A percentile compares a stretch with the other conserved stretches of the same genome.
Evolutionary conservation across 306 rosid genomes (phyloP).

Genomic region (Adenanthera pavonina): DNA sequence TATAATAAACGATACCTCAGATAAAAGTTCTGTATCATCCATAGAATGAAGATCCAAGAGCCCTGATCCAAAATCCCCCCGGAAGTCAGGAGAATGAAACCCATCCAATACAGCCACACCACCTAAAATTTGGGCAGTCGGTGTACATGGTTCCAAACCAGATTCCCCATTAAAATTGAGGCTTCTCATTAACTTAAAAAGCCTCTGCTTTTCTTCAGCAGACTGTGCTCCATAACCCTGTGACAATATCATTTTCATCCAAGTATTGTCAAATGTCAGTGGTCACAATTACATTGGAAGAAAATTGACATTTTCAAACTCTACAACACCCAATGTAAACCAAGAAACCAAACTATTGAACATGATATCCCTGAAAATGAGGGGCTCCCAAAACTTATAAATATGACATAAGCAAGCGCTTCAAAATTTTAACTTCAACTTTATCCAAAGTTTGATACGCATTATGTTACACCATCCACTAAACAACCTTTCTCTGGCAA

Average conservation of each 20-base stretch:
- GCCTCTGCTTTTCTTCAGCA: conserved; percentile 95
- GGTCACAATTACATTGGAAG: conserved; percentile 18
- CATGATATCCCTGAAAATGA: conserved; percentile 24
- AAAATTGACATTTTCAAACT: conserved; percentile 18
- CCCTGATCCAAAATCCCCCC: conserved; percentile 98
- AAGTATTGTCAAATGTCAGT: conserved; percentile 27
- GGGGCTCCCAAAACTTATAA: conserved; percentile 12
- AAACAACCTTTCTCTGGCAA: conserved; percentile 7
- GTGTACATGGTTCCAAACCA: conserved; percentile 77
- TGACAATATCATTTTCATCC: conserved; percentile 36
- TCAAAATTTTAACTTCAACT: conserved; percentile 1
- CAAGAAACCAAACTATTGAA: neutral
- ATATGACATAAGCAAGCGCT: neutral
- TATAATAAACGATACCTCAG: conserved; percentile 65
- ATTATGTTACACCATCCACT: neutral
- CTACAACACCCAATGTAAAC: conserved; percentile 24
- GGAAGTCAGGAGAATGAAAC: conserved; percentile 80
- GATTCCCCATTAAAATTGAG: conserved; percentile 94
- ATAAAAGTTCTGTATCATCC: conserved; percentile 96
- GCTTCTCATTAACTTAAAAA: conserved; percentile 87
- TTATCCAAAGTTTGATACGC: neutral
- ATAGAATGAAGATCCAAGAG: conserved; percentile 97
- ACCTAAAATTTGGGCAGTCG: conserved; percentile 68
- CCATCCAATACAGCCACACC: conserved; percentile 68
- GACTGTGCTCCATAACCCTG: conserved; percentile 97